Conservation (phyloP, 176 grass and related monocot species). For the Pontederia paniculata region DNA sequence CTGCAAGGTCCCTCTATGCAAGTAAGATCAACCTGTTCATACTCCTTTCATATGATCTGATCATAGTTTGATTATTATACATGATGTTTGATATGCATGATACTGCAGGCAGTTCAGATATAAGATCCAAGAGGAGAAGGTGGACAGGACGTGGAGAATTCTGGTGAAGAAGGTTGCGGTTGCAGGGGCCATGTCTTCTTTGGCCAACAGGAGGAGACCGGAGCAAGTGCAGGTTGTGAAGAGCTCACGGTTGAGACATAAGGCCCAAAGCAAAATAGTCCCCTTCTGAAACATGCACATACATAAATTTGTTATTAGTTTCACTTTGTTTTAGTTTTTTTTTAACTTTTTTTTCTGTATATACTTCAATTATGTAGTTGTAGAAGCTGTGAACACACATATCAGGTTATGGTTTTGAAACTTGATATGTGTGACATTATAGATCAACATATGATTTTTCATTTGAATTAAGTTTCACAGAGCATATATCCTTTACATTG, state of each 20-base stretch:
- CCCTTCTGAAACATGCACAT: neutral
- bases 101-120: slow-evolving; percentile 35
- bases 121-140: slow-evolving; percentile 41
- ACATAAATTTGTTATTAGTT: too few species aligned
- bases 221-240: slow-evolving; percentile 10
- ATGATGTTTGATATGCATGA: neutral
- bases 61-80: too few species aligned
- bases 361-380: too few species aligned
- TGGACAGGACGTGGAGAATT: slow-evolving; percentile 52
- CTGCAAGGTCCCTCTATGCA: slow-evolving; percentile 64
- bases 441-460: too few species aligned
- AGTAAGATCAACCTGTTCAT: slow-evolving; percentile 34
- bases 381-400: too few species aligned
- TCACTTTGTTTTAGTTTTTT: too few species aligned
- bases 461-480: too few species aligned
- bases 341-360: too few species aligned
- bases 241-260: slow-evolving; percentile 28
- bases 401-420: too few species aligned
- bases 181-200: slow-evolving; percentile 29
- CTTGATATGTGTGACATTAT: too few species aligned
- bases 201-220: slow-evolving; percentile 30
- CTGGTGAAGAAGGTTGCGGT: slow-evolving; percentile 55
- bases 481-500: too few species aligned
- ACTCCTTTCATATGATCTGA: too few species aligned
- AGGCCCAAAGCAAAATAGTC: slow-evolving; percentile 4